These are phyloP conservation scores for Diaporthe sp. DNA, from an alignment of 2,329 filamentous ascomycete genomes.

Conservation along the genomic window DNA sequence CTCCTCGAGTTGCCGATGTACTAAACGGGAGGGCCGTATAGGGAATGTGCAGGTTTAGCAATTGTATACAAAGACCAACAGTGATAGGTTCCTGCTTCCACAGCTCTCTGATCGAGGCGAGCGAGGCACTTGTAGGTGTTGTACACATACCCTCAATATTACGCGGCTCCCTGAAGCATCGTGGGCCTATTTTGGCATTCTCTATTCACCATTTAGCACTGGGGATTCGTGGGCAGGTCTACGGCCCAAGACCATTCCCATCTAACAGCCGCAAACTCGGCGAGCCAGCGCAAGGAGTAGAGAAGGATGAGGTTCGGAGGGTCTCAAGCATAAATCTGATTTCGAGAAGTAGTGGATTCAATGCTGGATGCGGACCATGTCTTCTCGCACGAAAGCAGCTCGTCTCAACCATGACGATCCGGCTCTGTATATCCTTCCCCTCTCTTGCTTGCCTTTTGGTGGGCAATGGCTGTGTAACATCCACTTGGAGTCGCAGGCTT, in stretches of 20 bases:
- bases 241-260: too few relatives aligned
- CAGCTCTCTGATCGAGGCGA: not conserved
- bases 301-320: not conserved
- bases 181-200: not conserved
- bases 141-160: not conserved
- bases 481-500: not conserved
- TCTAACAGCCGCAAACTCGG: not conserved
- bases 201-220: not conserved
- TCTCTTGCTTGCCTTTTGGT: not conserved
- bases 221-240: not conserved
- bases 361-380: not conserved
- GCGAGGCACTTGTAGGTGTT: not conserved
- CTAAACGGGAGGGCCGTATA: not conserved
- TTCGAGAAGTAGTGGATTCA: not conserved
- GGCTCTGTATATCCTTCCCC: not conserved
- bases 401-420: not conserved
- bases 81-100: not conserved
- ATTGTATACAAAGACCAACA: not conserved
- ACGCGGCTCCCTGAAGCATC: not conserved
- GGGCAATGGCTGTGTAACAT: not conserved
- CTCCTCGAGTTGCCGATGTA: not conserved
- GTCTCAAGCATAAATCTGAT: too few relatives aligned
- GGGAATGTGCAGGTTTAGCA: not conserved
- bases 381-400: not conserved
- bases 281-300: not conserved